Evolutionary conservation across 2,329 filamentous ascomycete species (phyloP).

Genomic region (Neophaeococcomyces mojaviensis): DNA sequence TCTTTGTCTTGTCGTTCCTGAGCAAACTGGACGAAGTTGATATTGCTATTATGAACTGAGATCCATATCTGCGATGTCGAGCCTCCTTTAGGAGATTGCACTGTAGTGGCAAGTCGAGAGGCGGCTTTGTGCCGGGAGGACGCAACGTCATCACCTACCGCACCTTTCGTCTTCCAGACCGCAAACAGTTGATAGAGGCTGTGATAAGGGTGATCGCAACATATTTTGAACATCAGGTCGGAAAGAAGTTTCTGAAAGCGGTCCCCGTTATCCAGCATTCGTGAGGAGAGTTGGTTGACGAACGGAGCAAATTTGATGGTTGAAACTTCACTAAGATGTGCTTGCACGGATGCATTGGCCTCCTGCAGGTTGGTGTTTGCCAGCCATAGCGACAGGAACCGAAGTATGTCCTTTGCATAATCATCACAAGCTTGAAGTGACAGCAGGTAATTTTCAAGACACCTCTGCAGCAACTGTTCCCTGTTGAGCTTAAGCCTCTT

Average conservation of each 20-base stretch:
- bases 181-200: slow-evolving; percentile 97
- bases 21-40: slow-evolving; percentile 48
- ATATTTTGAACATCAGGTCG: slow-evolving; percentile 71
- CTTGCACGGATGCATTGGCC: slow-evolving; percentile 69
- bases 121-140: slow-evolving; percentile 68
- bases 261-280: slow-evolving; percentile 62
- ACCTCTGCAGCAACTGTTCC: slow-evolving; percentile 76
- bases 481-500: slow-evolving; percentile 68
- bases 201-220: slow-evolving; percentile 88
- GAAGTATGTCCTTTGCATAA: slow-evolving; percentile 80
- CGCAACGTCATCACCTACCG: slow-evolving; percentile 62
- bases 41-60: slow-evolving; percentile 66
- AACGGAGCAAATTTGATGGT: slow-evolving; percentile 86
- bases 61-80: slow-evolving; percentile 55
- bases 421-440: slow-evolving; percentile 78
- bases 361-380: slow-evolving; percentile 69
- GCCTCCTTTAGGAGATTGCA: slow-evolving; percentile 44
- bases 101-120: slow-evolving; percentile 54
- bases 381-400: slow-evolving; percentile 91
- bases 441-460: slow-evolving; percentile 86
- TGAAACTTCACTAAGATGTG: slow-evolving; percentile 65
- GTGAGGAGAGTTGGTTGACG: slow-evolving; percentile 95
- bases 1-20: slow-evolving; percentile 46
- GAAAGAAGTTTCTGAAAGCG: slow-evolving; percentile 71
- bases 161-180: slow-evolving; percentile 58